A percentile compares a stretch with the other conserved stretches of the same genome.
Evolutionary conservation across 768 basidiomycete species (phyloP).

Genomic region (Trametes cinnabarina): DNA sequence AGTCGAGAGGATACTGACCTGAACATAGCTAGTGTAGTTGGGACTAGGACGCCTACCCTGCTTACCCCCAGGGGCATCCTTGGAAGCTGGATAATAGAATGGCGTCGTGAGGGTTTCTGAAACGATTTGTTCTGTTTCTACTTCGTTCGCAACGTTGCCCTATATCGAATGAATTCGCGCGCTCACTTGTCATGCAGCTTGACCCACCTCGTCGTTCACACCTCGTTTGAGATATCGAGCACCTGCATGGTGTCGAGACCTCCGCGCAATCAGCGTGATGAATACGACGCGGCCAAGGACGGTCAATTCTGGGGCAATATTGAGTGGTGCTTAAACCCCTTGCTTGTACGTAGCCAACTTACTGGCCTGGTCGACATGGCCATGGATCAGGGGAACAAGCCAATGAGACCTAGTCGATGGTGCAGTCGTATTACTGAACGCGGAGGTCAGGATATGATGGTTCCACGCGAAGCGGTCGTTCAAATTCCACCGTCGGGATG

Average conservation of each 20-base stretch:
- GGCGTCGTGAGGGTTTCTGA: slow-evolving; percentile 87
- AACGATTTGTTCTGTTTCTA: slow-evolving; percentile 98
- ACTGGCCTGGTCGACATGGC: slow-evolving; percentile 99
- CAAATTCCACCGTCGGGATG: slow-evolving; percentile 57
- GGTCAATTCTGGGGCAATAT: slow-evolving; percentile 64
- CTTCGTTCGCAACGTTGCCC: slow-evolving; percentile 99
- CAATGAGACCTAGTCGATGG: slow-evolving; percentile 62
- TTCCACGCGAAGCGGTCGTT: slow-evolving; percentile 96
- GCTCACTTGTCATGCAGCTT: background rate
- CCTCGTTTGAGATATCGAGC: slow-evolving; percentile 93
- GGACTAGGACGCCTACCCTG: slow-evolving; percentile 61
- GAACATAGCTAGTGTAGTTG: slow-evolving; percentile 93
- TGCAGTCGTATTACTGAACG: slow-evolving; percentile 49
- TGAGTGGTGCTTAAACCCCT: background rate
- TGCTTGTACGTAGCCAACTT: slow-evolving; percentile 32
- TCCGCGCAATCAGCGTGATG: slow-evolving; percentile 89
- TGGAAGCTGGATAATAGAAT: slow-evolving; percentile 69
- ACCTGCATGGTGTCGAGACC: slow-evolving; percentile 94
- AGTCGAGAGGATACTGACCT: slow-evolving; percentile 42
- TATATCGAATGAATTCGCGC: slow-evolving; percentile 32
- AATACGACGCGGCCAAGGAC: slow-evolving; percentile 89
- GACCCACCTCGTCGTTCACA: slow-evolving; percentile 81
- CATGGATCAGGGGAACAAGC: slow-evolving; percentile 90
- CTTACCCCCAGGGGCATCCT: slow-evolving; percentile 31
- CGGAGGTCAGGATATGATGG: slow-evolving; percentile 73